Evolutionary conservation across 257 asterid species (phyloP), one percentile per base, ranked within the genome.

Genomic region (Ajuga chamaepitys): DNA sequence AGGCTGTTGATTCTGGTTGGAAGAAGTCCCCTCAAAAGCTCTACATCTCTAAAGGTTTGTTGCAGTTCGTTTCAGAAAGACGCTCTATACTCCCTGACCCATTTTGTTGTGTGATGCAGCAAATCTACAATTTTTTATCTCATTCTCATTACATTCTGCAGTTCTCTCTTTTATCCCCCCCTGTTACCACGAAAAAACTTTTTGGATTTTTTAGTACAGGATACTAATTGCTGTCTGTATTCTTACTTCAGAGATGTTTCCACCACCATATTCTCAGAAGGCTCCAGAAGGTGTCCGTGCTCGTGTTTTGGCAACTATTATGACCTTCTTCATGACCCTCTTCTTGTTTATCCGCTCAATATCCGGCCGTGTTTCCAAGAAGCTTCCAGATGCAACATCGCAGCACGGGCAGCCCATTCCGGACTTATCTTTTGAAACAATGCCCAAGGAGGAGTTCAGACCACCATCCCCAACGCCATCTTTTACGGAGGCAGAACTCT

Each of bases 1-100:
- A 94, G 82, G 96, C 93, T 53, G 99, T 94, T 62, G 99, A 88
- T 80, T 71, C 91, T 72, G 89, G 82, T 42, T 86, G 90, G 95
- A 88, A 88, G 86, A 90, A 83, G 83, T 67, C 89, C 67, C 73
- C 82, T 41, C 91, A 77, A 35, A 88, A 76, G 71, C 83, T 80
- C 55, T 50, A 40, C 65, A 53, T 71, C 57, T 72, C 87, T 44
- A 86, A 77, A 86, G 98, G 97, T 89, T 68, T 37, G 70, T 63
- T 64, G 16, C 44, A 54, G 6, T 25, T 59, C 24, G 17, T 68
- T 58, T 47, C 41, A 58, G 51, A 32, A 20, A 11, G 12, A 21
- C 56, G 14, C 11, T 7, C 22, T 13, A 20, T 24, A 16, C 18
- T 47, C 34, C 4, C 8, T 26, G 21, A 13, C n/a, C 22, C 10